Percentiles rank a stretch among this genome's conserved stretches.
phyloP scores from a whole-genome alignment of 257 asterid species.

The Jacaranda mimosifolia region DNA sequence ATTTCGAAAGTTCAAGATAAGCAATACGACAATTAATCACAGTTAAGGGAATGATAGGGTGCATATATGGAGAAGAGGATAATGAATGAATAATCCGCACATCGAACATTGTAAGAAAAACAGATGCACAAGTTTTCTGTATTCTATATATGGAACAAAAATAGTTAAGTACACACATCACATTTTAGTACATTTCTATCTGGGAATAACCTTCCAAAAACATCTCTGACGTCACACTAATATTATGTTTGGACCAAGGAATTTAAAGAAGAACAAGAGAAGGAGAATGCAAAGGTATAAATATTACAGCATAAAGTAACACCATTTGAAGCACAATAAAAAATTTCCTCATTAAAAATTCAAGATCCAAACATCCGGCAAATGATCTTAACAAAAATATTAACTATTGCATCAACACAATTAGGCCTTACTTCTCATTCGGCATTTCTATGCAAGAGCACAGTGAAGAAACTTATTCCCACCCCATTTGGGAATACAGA shows the following conservation, averaged over 20 bases:
- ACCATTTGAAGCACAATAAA: too few species aligned
- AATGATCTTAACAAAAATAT: too few species aligned
- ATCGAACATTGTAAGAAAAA: background rate
- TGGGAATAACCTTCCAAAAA: too few species aligned
- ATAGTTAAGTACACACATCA: too few species aligned
- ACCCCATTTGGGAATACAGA: background rate
- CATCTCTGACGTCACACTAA: too few species aligned
- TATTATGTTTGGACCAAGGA: too few species aligned
- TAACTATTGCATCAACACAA: background rate
- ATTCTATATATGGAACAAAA: background rate
- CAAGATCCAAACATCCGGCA: too few species aligned
- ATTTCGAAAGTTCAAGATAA: background rate
- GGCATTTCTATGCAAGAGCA: background rate
- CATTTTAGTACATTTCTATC: too few species aligned
- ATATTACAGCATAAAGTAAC: too few species aligned
- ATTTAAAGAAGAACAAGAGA: too few species aligned
- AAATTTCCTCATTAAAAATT: too few species aligned
- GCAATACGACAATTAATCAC: background rate
- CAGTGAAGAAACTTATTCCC: background rate
- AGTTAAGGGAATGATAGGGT: background rate
- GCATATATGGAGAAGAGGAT: constrained; percentile 1
- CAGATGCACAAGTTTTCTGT: background rate
- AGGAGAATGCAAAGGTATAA: too few species aligned
- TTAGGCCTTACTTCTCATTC: background rate
- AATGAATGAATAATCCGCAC: background rate